Evolutionary conservation across 2,329 filamentous ascomycete species (phyloP).

Genomic region (Eutypa lata): DNA sequence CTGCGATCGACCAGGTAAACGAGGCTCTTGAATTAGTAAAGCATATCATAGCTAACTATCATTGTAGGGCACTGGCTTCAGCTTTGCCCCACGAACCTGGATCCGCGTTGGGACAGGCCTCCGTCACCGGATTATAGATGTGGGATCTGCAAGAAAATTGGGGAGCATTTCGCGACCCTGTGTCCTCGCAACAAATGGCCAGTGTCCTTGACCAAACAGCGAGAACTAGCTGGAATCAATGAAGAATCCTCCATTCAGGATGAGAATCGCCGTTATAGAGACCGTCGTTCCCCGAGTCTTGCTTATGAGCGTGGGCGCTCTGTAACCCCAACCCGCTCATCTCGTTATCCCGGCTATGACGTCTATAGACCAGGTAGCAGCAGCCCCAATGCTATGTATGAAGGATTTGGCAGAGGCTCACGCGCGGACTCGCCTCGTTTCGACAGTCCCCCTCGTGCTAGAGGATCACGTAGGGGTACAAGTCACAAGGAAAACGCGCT

Average conservation of each 20-base stretch:
- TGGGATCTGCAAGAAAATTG: conserved; percentile 28
- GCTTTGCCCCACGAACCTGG: conserved; percentile 40
- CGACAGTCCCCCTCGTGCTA: conserved; percentile 14
- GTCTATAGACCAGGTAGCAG: conserved; percentile 8
- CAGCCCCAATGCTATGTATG: conserved; percentile 1
- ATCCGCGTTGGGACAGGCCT: conserved; percentile 32
- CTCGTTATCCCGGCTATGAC: conserved; percentile 2
- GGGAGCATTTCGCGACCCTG: conserved; percentile 32
- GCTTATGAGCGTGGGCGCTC: conserved; percentile 7
- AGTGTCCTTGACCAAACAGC: conserved; percentile 30
- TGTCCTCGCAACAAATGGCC: conserved; percentile 33
- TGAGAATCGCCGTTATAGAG: conserved; percentile 4
- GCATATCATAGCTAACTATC: conserved; percentile 6
- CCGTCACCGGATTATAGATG: conserved; percentile 32
- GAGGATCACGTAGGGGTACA: conserved; percentile 7
- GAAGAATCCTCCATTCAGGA: not conserved
- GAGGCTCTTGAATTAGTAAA: not conserved
- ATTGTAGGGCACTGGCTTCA: conserved; percentile 36
- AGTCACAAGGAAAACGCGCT: not conserved
- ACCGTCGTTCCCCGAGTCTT: conserved; percentile 9
- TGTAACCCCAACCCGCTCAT: conserved; percentile 1
- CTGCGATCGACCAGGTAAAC: conserved; percentile 29
- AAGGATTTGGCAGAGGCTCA: not conserved
- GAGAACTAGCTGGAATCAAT: conserved; percentile 16
- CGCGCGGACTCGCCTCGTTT: not conserved